A percentile compares a stretch with the other conserved stretches of the same genome.
Conservation (phyloP, 208 protist genomes). For the Endotrypanum monterogeii region DNA sequence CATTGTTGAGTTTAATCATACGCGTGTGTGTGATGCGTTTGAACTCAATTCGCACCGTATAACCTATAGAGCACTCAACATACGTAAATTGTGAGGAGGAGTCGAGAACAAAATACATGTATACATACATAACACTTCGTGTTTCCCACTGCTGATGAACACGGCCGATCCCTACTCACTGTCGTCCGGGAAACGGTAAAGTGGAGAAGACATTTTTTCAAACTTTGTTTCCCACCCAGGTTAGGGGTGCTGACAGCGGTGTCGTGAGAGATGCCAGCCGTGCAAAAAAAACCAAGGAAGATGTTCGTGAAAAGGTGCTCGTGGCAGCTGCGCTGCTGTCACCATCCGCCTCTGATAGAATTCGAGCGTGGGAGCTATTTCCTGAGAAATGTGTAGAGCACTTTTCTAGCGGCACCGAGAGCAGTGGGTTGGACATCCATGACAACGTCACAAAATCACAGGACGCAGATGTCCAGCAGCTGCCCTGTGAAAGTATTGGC, state of each 20-base stretch:
- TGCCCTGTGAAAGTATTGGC: neutral
- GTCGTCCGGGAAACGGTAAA: neutral
- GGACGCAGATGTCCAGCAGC: neutral
- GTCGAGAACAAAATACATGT: too few species aligned
- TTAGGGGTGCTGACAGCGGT: neutral
- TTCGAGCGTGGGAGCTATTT: constrained; percentile 19
- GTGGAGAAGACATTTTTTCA: constrained; percentile 13
- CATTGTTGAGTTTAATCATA: too few species aligned
- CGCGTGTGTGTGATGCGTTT: too few species aligned
- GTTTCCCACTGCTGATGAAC: constrained; percentile 1
- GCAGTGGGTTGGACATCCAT: neutral
- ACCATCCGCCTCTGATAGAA: constrained; percentile 16
- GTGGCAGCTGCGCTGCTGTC: constrained; percentile 6
- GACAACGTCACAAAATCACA: neutral
- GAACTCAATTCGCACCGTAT: too few species aligned
- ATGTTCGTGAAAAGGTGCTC: neutral
- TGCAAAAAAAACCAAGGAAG: neutral
- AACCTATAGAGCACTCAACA: too few species aligned
- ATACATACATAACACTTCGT: neutral
- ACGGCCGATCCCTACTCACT: constrained; percentile 5
- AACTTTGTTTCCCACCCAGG: neutral
- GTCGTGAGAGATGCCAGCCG: neutral
- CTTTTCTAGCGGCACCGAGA: neutral
- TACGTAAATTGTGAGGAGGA: too few species aligned
- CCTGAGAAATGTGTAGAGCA: neutral